These are phyloP conservation scores for Chamaecrista fasciculata DNA, from an alignment of 306 rosid species.

Conservation along the genomic window DNA sequence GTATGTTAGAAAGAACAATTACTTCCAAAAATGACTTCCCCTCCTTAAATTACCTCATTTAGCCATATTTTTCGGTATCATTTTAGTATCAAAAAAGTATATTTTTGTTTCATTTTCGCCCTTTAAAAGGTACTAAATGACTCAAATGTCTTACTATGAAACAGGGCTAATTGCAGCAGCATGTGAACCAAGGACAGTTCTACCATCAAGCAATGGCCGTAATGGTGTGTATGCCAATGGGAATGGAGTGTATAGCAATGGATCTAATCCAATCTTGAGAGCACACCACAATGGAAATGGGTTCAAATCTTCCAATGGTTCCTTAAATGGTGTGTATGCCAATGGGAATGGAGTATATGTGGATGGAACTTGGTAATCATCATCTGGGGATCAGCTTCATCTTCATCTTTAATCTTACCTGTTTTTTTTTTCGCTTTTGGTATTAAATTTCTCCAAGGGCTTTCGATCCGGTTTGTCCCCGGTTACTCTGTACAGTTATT, in stretches of 20 bases:
- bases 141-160: conserved; percentile 12
- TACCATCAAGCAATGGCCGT: conserved; percentile 35
- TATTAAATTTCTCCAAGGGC: conserved; percentile 31
- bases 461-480: conserved; percentile 38
- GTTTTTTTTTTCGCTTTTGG: conserved; percentile 19
- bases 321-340: conserved; percentile 53
- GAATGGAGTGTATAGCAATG: conserved; percentile 38
- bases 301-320: conserved; percentile 51
- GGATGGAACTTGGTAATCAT: conserved; percentile 33
- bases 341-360: conserved; percentile 53
- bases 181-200: conserved; percentile 37
- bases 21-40: no score
- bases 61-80: no score
- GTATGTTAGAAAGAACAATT: no score
- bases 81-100: background rate
- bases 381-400: background rate
- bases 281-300: conserved; percentile 40
- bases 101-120: background rate
- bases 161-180: conserved; percentile 71
- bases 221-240: conserved; percentile 30
- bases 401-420: background rate
- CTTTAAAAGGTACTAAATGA: background rate
- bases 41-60: no score
- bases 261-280: conserved; percentile 37
- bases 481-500: conserved; percentile 61